These are phyloP conservation scores for Pleurozium schreberi DNA, from an alignment of 225 moss, liverwort and hornwort genomes.

Conservation along the genomic window DNA sequence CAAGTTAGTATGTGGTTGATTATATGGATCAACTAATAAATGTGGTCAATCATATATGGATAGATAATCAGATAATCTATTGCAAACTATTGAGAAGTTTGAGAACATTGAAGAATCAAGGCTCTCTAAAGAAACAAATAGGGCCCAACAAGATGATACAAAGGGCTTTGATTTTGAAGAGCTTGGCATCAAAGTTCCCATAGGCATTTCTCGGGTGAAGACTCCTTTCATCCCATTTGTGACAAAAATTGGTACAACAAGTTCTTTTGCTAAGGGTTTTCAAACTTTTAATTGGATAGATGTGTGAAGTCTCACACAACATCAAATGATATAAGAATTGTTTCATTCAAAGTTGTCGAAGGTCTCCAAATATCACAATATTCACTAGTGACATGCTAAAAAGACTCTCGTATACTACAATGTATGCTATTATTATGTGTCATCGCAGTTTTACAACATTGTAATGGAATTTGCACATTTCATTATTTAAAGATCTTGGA, in stretches of 20 bases:
- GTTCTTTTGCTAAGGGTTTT: background rate
- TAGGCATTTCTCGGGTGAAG: fast-evolving
- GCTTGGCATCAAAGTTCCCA: background rate
- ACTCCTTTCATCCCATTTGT: fast-evolving
- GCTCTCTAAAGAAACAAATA: fast-evolving
- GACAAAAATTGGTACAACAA: fast-evolving
- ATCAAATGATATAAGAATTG: background rate
- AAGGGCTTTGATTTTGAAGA: background rate
- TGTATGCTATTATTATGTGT: too few species aligned
- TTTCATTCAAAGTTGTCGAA: background rate
- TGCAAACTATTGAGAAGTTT: background rate
- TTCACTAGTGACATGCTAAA: background rate
- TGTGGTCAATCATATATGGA: background rate
- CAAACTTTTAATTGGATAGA: fast-evolving
- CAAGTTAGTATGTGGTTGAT: fast-evolving
- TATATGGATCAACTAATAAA: background rate
- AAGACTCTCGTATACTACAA: background rate
- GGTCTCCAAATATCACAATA: background rate
- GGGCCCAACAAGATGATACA: background rate
- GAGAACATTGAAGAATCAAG: background rate
- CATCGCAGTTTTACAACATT: too few species aligned
- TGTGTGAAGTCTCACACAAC: background rate
- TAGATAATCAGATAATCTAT: background rate
- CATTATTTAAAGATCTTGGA: background rate
- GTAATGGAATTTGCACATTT: background rate